Base-by-base conservation (phyloP, 495 filamentous ascomycete genomes). In the Penicillium bialowiezense region DNA sequence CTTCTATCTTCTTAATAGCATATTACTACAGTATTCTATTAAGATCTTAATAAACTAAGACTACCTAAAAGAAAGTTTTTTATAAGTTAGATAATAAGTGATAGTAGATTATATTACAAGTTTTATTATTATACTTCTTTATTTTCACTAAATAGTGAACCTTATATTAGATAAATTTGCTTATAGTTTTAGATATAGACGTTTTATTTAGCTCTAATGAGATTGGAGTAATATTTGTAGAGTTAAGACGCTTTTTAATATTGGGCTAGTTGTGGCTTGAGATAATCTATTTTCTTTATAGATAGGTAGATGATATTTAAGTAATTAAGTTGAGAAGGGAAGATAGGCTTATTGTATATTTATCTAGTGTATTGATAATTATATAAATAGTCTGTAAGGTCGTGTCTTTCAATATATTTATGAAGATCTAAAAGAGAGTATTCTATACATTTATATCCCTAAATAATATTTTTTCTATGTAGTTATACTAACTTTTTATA, bases 291-390 rank as follows among this genome's bases (percentile, higher is more conserved):
- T 66, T 70, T 12, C 63, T 50, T 6, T 52, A 24, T 29, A 52
- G 23, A 17, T 31, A 36, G 1, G 13, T 13, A 1, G 28, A 24
- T 19, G 41, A 38, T 7, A 14, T 6, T 21, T 62, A 14, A 13
- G 37, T 9, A 31, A 75, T 68, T 2, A 74, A 47, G 14, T 64
- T 23, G 3, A 75, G 55, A 41, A 77, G 58, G 3, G 56, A 21
- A 7, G 38, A 14, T 40, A 60, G 47, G 15, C 57, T 68, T 10
- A 21, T 41, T 3, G 48, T 49, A 44, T 71, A 79, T 59, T 80
- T 75, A 50, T 79, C 73, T 1, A 80, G 65, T 2, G 72, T 73
- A 54, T 81, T 74, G 35, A 80, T 60, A 1, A 79, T 44, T 43
- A 74, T 43, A 44, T 70, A 72, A 5, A 56, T 60, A 1, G 18